Conservation (phyloP, 257 asterid species). For the Penstemon newberryi region DNA sequence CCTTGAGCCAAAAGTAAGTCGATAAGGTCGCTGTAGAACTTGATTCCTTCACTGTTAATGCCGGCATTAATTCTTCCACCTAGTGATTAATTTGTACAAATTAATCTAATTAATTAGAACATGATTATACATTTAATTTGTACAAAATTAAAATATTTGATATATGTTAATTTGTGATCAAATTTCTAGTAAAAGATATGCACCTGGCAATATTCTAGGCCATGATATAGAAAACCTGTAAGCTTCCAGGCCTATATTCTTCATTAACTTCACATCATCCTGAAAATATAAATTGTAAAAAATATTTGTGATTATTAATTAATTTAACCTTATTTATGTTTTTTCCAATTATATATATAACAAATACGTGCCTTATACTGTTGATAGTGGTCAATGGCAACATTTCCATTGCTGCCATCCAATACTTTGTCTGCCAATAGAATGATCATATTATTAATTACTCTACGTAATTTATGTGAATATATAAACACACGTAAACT, state of each 20-base stretch:
- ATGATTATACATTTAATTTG: neutral
- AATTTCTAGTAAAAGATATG: no score
- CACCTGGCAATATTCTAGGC: conserved; percentile 31
- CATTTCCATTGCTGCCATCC: conserved; percentile 16
- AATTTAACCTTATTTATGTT: neutral
- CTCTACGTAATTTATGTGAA: neutral
- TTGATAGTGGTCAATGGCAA: conserved; percentile 1
- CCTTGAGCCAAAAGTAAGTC: conserved; percentile 31
- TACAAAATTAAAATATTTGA: no score
- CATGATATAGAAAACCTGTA: conserved; percentile 33
- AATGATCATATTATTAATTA: no score
- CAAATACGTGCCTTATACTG: neutral
- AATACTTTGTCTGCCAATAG: conserved; percentile 1
- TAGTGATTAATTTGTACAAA: neutral
- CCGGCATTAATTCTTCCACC: conserved; percentile 30
- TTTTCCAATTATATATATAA: neutral
- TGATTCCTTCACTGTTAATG: conserved; percentile 24
- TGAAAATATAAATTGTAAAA: neutral
- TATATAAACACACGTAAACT: no score
- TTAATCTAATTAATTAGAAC: neutral
- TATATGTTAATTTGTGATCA: no score
- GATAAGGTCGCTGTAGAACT: conserved; percentile 31
- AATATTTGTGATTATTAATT: no score
- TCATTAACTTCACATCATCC: conserved; percentile 24
- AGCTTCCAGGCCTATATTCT: conserved; percentile 12